Base-by-base conservation (phyloP, 176 grass and related monocot species). In the Cenchrus purpureus region DNA sequence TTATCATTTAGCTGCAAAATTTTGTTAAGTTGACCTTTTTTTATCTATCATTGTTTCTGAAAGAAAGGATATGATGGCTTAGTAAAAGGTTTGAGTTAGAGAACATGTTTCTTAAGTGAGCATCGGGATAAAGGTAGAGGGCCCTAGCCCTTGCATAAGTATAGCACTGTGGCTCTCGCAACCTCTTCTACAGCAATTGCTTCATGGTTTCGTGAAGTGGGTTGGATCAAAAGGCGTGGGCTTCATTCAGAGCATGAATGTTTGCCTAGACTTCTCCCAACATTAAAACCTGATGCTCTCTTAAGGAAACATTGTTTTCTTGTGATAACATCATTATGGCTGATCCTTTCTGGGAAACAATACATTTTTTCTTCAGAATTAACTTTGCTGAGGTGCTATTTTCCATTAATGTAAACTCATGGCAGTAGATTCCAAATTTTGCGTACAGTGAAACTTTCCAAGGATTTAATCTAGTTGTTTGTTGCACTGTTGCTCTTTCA, bases 221-320 rank as follows among this genome's bases (percentile, higher is more conserved):
- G 90, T 71, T 84, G 83, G 85, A 95, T 70, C 65, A 84, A 95
- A 92, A 92, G 90, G 90, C 88, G 83, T 84, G 91, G 91, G 91
- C 88, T 91, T 88, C 90, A 85, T 95, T 95, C 91, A 14, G 49
- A 91, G 90, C 12, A 70, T 91, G 91, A 82, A 76, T 92, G 88
- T 17, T 89, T 81, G 88, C 86, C 86, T 92, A 92, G 93, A 92
- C 88, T 92, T 92, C 93, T 92, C 93, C 93, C 83, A 7, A 92
- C 88, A 92, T 59, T 92, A 19, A 69, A 59, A 51, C 76, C 61
- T 42, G 82, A 48, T 91, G 84, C 4, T 14, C n/a, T 0, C 84
- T 76, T 81, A 69, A 91, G 69, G 75, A 80, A 86, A 88, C 67
- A n/a, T 34, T 81, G 61, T 92, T 86, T 92, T 90, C 65, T 82